A percentile compares a stretch with the other conserved stretches of the same genome.
phyloP scores from a whole-genome alignment of 805 yeast genomes.

The Schizosaccharomyces pombe region DNA sequence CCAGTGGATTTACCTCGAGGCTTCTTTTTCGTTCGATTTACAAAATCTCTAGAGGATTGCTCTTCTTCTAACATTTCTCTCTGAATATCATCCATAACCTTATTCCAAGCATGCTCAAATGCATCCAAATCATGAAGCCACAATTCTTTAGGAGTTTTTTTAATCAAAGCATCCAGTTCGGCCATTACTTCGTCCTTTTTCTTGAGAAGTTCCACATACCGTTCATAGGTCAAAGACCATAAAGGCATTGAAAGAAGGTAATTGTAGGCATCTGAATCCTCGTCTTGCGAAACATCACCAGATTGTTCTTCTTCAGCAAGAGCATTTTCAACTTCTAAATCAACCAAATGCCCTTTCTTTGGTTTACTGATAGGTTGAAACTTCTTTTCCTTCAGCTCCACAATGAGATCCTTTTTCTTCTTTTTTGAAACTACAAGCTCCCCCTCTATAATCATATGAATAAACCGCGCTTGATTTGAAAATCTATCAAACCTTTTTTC shows the following conservation, averaged over 20 bases:
- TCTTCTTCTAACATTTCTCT: neutral
- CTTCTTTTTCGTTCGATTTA: too few relatives aligned
- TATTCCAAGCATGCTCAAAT: conserved; percentile 41
- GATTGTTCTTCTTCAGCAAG: conserved; percentile 20
- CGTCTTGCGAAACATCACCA: conserved; percentile 15
- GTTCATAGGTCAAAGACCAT: conserved; percentile 78
- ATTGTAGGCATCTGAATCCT: conserved; percentile 41
- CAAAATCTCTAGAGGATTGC: neutral
- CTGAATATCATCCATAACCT: conserved; percentile 39
- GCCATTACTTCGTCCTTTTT: conserved; percentile 51
- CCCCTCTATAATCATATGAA: conserved; percentile 67
- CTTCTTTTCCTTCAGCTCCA: conserved; percentile 34
- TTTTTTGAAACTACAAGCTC: conserved; percentile 51
- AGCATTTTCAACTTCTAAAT: conserved; percentile 16
- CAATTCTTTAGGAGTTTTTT: conserved; percentile 56
- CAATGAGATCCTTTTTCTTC: conserved; percentile 38
- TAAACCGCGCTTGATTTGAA: conserved; percentile 68
- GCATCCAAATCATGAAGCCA: conserved; percentile 70
- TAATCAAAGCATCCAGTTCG: conserved; percentile 43
- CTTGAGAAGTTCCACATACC: conserved; percentile 54
- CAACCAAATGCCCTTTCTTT: conserved; percentile 23
- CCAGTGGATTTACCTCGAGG: neutral
- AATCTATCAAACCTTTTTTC: conserved; percentile 55
- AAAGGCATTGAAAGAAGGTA: conserved; percentile 78
- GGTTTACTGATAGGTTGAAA: conserved; percentile 29